A percentile compares a stretch with the other conserved stretches of the same genome.
Conservation (phyloP, 1,284 basidiomycete species). For the Heliocybe sulcata region DNA sequence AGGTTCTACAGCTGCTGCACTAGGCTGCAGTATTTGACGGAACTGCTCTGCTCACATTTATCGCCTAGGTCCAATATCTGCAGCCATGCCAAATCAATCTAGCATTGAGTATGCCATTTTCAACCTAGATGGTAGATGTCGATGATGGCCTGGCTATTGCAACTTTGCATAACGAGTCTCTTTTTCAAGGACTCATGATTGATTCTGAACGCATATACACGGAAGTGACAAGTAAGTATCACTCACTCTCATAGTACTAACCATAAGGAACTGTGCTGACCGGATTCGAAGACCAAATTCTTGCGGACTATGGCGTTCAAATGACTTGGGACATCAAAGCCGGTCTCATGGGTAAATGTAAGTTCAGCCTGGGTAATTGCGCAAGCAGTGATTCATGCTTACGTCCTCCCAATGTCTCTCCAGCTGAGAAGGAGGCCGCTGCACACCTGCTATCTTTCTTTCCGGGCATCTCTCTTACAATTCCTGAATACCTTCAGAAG, state of each 20-base stretch:
- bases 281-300: conserved; percentile 48
- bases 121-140: conserved; percentile 73
- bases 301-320: conserved; percentile 60
- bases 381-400: background rate
- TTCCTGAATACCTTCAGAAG: conserved; percentile 49
- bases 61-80: too few relatives aligned
- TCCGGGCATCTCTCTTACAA: conserved; percentile 55
- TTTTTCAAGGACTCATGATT: conserved; percentile 43
- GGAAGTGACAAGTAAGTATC: conserved; percentile 59
- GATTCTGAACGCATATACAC: conserved; percentile 72
- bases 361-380: conserved; percentile 17
- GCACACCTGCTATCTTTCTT: conserved; percentile 67
- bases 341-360: conserved; percentile 78
- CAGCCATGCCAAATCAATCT: too few relatives aligned
- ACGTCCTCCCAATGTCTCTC: background rate
- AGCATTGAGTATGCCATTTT: conserved; percentile 69
- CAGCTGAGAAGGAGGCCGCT: conserved; percentile 61
- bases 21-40: too few relatives aligned
- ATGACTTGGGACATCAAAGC: conserved; percentile 85
- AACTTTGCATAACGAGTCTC: background rate
- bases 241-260: background rate
- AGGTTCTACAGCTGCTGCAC: too few relatives aligned
- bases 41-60: too few relatives aligned
- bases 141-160: conserved; percentile 1
- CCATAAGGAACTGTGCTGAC: background rate